Base-by-base conservation (phyloP, 192 early-diverging fungal genomes). In the Thoreauomyces humboldtii region DNA sequence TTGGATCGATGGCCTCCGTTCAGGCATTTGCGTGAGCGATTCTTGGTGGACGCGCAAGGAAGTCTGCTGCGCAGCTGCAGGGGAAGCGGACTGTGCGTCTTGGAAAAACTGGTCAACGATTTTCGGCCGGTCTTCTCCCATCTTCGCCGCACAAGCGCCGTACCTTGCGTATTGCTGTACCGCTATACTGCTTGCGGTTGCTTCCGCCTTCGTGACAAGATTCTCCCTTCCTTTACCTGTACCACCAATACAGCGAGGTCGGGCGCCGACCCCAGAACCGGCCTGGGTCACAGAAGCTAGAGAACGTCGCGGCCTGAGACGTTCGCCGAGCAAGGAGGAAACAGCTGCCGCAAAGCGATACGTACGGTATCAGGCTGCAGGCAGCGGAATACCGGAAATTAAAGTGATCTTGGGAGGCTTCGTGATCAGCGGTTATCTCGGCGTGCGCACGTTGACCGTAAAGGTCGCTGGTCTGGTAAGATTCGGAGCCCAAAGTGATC, bases 331-430 rank as follows among this genome's bases (percentile, higher is more conserved):
- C 7, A 12, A 12, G 12, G 46, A 67, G 24, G 7, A 57, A 9
- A 14, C 15, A n/a, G 6, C 22, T 5, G 31, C 7, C 34, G 24
- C 31, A 36, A 53, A 31, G 19, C 12, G 33, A 55, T 50, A 6
- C 9, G 1, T 32, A 4, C 32, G n/a, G 17, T 61, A 46, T 35
- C 71, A 87, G 50, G 88, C 90, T 6, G 87, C 89, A 4, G 88
- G 90, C 24, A 80, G 80, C 54, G 90, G 90, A 7, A 87, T 91
- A 22, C 85, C 90, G 12, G 94, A 98, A 73, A 89, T 98, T 44
- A 98, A 98, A 70, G 91, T 90, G 12, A 97, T 98, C 38, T 73
- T 98, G 38, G 91, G 94, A 45, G 96, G 96, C 15, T 98, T 98
- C 78, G 91, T 96, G 29, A 95, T 98, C 54, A 80, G 88, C 33